phyloP scores from a whole-genome alignment of 805 yeast genomes.

The Saccharomyces jurei region DNA sequence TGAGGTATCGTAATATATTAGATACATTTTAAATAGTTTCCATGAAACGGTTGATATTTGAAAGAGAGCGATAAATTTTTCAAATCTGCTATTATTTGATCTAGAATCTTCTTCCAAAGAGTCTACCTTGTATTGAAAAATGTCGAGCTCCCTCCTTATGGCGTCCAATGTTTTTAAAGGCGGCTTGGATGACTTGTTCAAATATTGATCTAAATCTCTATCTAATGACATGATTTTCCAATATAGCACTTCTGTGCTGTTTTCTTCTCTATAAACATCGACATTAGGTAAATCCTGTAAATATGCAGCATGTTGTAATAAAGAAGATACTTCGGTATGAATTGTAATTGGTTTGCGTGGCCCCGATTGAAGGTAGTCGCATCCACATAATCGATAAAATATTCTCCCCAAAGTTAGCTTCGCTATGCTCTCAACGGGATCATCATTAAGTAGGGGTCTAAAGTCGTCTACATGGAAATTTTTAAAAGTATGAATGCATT shows the following conservation, averaged over 20 bases:
- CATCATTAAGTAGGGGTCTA: constrained; percentile 17
- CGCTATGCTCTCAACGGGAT: constrained; percentile 15
- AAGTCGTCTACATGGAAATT: constrained; percentile 17
- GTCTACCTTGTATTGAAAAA: constrained; percentile 11
- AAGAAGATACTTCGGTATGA: constrained; percentile 22
- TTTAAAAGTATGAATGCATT: constrained; percentile 21
- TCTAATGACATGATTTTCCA: constrained; percentile 29
- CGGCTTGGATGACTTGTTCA: constrained; percentile 15
- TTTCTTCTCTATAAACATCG: constrained; percentile 24
- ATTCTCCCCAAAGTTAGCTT: constrained; percentile 21
- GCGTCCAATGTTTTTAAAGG: constrained; percentile 26
- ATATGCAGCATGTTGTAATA: constrained; percentile 24
- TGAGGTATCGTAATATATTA: constrained; percentile 17
- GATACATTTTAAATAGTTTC: constrained; percentile 22
- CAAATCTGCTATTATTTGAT: constrained; percentile 15
- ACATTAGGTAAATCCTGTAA: constrained; percentile 18
- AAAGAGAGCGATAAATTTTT: constrained; percentile 18
- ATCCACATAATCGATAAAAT: constrained; percentile 23
- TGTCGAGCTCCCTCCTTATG: constrained; percentile 16
- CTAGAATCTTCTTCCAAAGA: constrained; percentile 6
- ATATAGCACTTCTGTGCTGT: constrained; percentile 20
- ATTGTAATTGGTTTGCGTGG: constrained; percentile 16
- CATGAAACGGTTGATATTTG: constrained; percentile 17
- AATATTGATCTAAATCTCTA: constrained; percentile 25
- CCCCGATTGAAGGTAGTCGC: constrained; percentile 23